phyloP scores from a whole-genome alignment of 192 early-diverging fungal genomes.

The Coemansia sp. region DNA sequence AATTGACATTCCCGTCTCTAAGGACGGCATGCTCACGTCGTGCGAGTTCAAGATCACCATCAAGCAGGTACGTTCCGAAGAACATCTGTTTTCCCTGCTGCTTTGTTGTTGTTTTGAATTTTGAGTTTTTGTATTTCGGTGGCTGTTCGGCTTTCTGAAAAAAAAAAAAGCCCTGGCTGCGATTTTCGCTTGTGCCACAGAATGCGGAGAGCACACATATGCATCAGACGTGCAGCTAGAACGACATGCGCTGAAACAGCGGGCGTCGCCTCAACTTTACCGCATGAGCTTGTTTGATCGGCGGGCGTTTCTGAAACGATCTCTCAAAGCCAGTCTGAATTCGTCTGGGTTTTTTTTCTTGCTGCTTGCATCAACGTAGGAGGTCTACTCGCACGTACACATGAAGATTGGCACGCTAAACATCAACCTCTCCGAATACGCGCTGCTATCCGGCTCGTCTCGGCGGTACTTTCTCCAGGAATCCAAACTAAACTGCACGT shows the following conservation, averaged over 20 bases:
- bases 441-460: slow-evolving; percentile 54
- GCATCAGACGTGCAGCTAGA: neutral
- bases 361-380: slow-evolving; percentile 18
- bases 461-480: slow-evolving; percentile 65
- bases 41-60: slow-evolving; percentile 73
- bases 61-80: slow-evolving; percentile 58
- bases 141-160: neutral
- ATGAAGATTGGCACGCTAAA: slow-evolving; percentile 60
- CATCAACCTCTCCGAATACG: slow-evolving; percentile 82
- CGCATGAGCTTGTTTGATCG: slow-evolving; percentile 2
- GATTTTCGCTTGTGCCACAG: neutral
- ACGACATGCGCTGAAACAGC: neutral
- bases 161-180: neutral
- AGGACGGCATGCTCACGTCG: slow-evolving; percentile 70
- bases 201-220: neutral
- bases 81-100: neutral
- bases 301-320: neutral
- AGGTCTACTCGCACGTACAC: slow-evolving; percentile 48
- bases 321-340: neutral
- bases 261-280: neutral
- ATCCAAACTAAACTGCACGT: slow-evolving; percentile 74
- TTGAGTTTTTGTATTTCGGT: neutral
- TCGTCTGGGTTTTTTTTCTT: slow-evolving; percentile 1
- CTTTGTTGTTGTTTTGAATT: neutral
- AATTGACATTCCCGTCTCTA: slow-evolving; percentile 65